These are phyloP conservation scores for Piper betle DNA, from an alignment of 164 flowering plant genomes.

Conservation along the genomic window DNA sequence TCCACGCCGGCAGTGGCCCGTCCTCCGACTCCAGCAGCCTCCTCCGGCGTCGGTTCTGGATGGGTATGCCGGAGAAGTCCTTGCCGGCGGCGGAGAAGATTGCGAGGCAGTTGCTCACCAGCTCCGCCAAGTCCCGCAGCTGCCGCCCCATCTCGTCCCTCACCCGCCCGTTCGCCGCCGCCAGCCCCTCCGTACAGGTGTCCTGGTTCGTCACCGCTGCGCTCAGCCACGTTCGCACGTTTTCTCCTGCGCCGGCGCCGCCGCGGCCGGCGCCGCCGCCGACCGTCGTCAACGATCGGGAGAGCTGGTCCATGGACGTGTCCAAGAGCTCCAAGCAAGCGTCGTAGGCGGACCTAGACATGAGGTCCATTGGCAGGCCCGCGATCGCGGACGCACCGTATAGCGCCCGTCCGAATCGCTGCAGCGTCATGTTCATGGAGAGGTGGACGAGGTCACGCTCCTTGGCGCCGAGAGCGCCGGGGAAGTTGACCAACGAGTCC, in stretches of 20 bases:
- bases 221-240: constrained; percentile 90
- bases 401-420: constrained; percentile 42
- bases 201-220: constrained; percentile 88
- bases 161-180: constrained; percentile 31
- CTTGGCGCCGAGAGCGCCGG: constrained; percentile 38
- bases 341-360: constrained; percentile 50
- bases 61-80: constrained; percentile 69
- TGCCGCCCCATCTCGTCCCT: constrained; percentile 33
- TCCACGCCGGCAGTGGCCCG: constrained; percentile 48
- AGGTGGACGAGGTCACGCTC: constrained; percentile 70
- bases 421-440: constrained; percentile 71
- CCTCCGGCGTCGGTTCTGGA: constrained; percentile 51
- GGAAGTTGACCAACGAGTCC: constrained; percentile 61
- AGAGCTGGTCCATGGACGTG: constrained; percentile 55
- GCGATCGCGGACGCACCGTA: constrained; percentile 35
- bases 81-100: constrained; percentile 38
- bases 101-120: constrained; percentile 63
- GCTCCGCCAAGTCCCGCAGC: constrained; percentile 34
- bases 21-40: constrained; percentile 11
- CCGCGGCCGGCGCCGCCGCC: constrained; percentile 12
- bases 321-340: constrained; percentile 78
- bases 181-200: constrained; percentile 77
- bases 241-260: constrained; percentile 11
- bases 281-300: constrained; percentile 25
- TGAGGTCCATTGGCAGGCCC: constrained; percentile 38